phyloP scores from a whole-genome alignment of 2,329 filamentous ascomycete genomes.

The Lojkania enalia region DNA sequence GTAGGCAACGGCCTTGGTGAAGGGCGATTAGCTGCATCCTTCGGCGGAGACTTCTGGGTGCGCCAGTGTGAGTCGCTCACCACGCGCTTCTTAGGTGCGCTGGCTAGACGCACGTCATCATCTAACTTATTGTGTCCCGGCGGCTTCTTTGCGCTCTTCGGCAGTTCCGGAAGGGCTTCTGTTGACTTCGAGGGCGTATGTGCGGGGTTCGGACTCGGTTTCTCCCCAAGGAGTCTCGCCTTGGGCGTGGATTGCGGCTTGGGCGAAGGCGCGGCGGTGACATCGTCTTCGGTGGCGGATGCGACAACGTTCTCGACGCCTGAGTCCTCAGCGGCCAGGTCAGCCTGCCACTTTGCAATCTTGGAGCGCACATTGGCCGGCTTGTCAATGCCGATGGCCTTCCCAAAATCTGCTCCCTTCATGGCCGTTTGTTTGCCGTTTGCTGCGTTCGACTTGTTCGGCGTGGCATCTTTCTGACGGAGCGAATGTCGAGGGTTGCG shows the following conservation, averaged over 20 bases:
- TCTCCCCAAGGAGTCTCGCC: slow-evolving; percentile 28
- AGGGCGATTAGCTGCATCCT: slow-evolving; percentile 30
- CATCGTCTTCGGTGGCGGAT: slow-evolving; percentile 10
- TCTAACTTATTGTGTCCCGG: slow-evolving; percentile 45
- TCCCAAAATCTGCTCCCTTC: slow-evolving; percentile 44
- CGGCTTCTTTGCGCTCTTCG: slow-evolving; percentile 37
- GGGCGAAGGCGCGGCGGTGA: slow-evolving; percentile 17
- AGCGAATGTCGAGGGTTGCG: slow-evolving; percentile 13
- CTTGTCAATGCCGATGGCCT: slow-evolving; percentile 46
- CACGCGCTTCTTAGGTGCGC: slow-evolving; percentile 84
- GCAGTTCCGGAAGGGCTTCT: slow-evolving; percentile 32
- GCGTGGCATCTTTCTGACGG: slow-evolving; percentile 35
- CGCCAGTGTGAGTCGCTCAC: slow-evolving; percentile 90
- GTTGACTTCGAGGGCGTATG: slow-evolving; percentile 28
- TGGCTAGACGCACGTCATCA: slow-evolving; percentile 53
- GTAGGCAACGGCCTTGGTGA: slow-evolving; percentile 42
- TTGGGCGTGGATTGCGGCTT: slow-evolving; percentile 30
- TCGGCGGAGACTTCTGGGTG: slow-evolving; percentile 55
- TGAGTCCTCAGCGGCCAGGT: slow-evolving; percentile 64
- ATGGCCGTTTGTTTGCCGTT: slow-evolving; percentile 33
- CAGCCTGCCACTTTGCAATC: slow-evolving; percentile 82
- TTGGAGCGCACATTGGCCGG: slow-evolving; percentile 67
- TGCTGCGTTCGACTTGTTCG: slow-evolving; percentile 31
- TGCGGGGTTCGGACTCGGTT: slow-evolving; percentile 31
- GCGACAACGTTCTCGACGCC: slow-evolving; percentile 18